Evolutionary conservation across 495 filamentous ascomycete genomes (phyloP).

Genomic region (Neurospora africana): DNA sequence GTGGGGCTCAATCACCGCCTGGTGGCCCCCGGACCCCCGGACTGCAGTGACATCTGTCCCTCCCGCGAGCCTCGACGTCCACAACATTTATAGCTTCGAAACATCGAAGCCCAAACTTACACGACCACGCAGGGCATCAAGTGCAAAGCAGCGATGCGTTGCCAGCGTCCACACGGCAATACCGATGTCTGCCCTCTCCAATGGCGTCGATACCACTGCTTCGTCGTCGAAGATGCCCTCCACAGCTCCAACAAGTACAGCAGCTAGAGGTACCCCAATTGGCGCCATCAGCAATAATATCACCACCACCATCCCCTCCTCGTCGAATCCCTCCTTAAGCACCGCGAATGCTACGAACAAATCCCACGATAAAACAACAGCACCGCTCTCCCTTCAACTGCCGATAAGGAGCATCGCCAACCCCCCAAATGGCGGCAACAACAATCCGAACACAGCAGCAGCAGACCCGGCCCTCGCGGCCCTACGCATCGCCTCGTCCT

Average conservation of each 20-base stretch:
- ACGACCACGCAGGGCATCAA: not conserved
- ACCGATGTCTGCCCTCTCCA: constrained; percentile 29
- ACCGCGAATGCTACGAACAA: not conserved
- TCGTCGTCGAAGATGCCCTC: constrained; percentile 14
- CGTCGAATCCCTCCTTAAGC: constrained; percentile 1
- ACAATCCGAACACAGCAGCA: not conserved
- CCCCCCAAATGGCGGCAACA: not conserved
- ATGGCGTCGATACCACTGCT: constrained; percentile 24
- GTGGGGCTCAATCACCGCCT: not conserved
- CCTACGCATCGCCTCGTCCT: constrained; percentile 59
- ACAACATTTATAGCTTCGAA: not conserved
- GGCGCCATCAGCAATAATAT: constrained; percentile 2
- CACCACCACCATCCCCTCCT: not conserved
- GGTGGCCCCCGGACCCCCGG: not conserved
- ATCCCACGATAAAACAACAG: not conserved
- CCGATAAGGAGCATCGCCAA: constrained; percentile 1
- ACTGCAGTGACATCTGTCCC: not conserved
- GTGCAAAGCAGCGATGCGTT: constrained; percentile 21
- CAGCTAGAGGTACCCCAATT: constrained; percentile 1
- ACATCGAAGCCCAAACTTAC: not conserved
- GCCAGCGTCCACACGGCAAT: constrained; percentile 17
- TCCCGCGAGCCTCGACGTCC: not conserved
- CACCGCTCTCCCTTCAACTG: not conserved
- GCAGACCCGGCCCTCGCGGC: constrained; percentile 16
- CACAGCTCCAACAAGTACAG: constrained; percentile 1